phyloP scores from a whole-genome alignment of 1,284 basidiomycete species.

The Mycosarcoma mackinlayi region DNA sequence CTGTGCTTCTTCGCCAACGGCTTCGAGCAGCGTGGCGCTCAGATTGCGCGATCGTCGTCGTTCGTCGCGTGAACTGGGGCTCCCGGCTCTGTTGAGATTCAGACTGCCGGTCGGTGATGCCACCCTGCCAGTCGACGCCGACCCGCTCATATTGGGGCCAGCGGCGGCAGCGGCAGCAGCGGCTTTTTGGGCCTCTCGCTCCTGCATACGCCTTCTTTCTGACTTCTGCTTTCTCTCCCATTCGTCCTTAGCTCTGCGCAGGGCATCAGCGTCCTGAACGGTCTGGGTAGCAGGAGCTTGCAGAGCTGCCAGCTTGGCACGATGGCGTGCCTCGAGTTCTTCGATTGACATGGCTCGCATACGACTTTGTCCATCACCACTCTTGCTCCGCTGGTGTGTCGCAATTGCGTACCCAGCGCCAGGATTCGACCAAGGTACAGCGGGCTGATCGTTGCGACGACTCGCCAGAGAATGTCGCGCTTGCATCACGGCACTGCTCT shows the following conservation, averaged over 20 bases:
- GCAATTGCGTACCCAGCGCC: slow-evolving; percentile 13
- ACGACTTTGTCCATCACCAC: slow-evolving; percentile 13
- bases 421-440: slow-evolving; percentile 41
- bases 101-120: slow-evolving; percentile 17
- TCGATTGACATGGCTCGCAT: slow-evolving; percentile 45
- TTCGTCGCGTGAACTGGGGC: slow-evolving; percentile 18
- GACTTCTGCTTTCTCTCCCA: slow-evolving; percentile 44
- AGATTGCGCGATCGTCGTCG: slow-evolving; percentile 38
- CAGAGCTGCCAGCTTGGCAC: slow-evolving; percentile 47
- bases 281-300: slow-evolving; percentile 45
- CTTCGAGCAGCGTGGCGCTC: slow-evolving; percentile 39
- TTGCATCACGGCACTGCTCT: slow-evolving; percentile 27
- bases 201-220: slow-evolving; percentile 44
- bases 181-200: slow-evolving; percentile 34
- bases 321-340: slow-evolving; percentile 49
- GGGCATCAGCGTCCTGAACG: slow-evolving; percentile 42
- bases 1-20: slow-evolving; percentile 33
- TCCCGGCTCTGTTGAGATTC: slow-evolving; percentile 9
- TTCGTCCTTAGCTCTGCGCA: slow-evolving; percentile 46
- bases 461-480: slow-evolving; percentile 37
- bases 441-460: slow-evolving; percentile 32
- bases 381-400: slow-evolving; percentile 10
- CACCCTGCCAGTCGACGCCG: slow-evolving; percentile 17
- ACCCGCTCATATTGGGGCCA: neutral
- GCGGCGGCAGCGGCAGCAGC: slow-evolving; percentile 22